Evolutionary conservation across 169 alveolate species (phyloP).

Genomic region (Eimeria zaria): DNA sequence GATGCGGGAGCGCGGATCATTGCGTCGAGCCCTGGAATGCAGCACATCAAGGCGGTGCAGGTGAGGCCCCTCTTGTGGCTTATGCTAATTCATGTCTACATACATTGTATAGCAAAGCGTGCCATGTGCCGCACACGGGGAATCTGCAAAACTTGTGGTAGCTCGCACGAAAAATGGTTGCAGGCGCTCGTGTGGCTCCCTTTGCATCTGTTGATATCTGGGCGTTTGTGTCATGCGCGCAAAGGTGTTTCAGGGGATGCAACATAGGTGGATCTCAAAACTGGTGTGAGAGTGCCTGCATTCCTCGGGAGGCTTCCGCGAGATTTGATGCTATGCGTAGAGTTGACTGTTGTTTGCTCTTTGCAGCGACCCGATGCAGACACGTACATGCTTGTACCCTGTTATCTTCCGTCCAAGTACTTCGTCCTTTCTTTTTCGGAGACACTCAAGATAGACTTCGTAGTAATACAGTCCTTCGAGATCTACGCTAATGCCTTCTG

Average conservation of each 20-base stretch:
- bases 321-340: neutral
- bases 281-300: constrained; percentile 40
- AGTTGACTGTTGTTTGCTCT: neutral
- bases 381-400: constrained; percentile 92
- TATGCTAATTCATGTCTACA: neutral
- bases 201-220: neutral
- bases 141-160: neutral
- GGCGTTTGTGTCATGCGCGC: neutral
- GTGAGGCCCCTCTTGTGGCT: constrained; percentile 71
- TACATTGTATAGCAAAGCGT: neutral
- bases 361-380: constrained; percentile 88
- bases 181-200: neutral
- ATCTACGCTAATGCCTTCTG: constrained; percentile 92
- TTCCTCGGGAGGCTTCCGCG: neutral
- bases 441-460: constrained; percentile 90
- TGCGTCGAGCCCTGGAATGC: constrained; percentile 88
- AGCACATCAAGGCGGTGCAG: constrained; percentile 87
- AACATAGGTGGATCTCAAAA: neutral
- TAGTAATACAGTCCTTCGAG: constrained; percentile 90
- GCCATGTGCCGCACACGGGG: neutral
- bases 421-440: constrained; percentile 92
- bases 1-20: constrained; percentile 93
- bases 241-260: neutral
- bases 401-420: constrained; percentile 90
- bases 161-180: neutral